phyloP scores from a whole-genome alignment of 192 early-diverging fungal genomes.

The Umbelopsis sp. region DNA sequence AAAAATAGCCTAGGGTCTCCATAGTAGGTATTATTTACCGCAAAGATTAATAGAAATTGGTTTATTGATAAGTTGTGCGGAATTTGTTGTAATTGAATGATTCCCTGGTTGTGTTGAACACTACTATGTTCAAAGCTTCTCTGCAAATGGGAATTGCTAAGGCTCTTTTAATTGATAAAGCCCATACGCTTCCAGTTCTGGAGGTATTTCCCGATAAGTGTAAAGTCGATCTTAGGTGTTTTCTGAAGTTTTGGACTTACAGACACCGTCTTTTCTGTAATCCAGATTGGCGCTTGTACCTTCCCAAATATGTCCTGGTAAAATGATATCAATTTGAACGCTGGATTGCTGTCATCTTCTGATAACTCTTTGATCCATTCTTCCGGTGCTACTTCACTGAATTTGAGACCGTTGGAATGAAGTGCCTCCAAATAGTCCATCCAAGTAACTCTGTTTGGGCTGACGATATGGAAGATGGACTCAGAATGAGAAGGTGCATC shows the following conservation, averaged over 20 bases:
- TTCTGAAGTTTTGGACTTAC: neutral
- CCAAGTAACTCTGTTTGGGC: conserved; percentile 27
- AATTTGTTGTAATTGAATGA: too few relatives aligned
- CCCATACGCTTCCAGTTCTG: neutral
- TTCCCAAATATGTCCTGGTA: conserved; percentile 11
- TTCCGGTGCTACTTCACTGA: conserved; percentile 9
- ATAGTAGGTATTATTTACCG: too few relatives aligned
- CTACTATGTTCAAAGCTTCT: too few relatives aligned
- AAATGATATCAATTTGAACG: conserved; percentile 26
- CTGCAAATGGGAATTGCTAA: too few relatives aligned
- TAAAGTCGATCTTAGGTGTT: conserved; percentile 8
- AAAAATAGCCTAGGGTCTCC: too few relatives aligned
- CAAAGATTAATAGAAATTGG: too few relatives aligned
- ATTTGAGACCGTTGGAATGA: conserved; percentile 22
- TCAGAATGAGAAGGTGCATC: neutral
- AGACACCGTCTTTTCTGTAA: conserved; percentile 14
- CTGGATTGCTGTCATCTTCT: conserved; percentile 33
- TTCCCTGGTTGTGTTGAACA: too few relatives aligned
- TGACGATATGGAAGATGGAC: conserved; percentile 31
- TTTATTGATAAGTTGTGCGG: too few relatives aligned
- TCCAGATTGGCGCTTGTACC: conserved; percentile 23
- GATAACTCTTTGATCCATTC: conserved; percentile 27
- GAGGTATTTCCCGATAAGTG: neutral
- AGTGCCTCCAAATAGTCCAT: conserved; percentile 15
- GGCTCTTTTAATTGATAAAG: too few relatives aligned